Base-by-base conservation (phyloP, 257 asterid genomes). In the Agastache rugosa region DNA sequence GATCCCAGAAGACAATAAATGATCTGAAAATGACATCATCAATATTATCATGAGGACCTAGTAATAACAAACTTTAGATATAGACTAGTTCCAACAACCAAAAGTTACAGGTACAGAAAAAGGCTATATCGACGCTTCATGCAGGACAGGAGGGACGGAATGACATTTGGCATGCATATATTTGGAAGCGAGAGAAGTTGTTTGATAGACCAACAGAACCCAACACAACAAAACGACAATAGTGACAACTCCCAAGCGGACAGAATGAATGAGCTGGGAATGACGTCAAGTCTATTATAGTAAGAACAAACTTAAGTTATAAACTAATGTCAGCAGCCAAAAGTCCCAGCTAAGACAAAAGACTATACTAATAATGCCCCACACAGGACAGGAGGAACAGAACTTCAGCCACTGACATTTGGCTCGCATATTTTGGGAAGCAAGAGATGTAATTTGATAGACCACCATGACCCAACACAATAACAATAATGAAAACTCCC, bases 11-110 rank as follows among this genome's bases (percentile, higher is more conserved):
- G 54, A 42, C 34, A 60, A 75, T 17, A 56, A 68, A 61, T 48
- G 44, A 22, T 60, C 44, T 29, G 60, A 27, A 54, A 16, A 59
- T 66, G 71, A 42, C 44, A 3, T 10, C 71, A 31, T 41, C 63
- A 55, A 55, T 47, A 54, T 58, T 75, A 63, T 23, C 75, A 41
- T 14, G 56, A 22, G 41, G 37, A 61, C 56, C 61, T 15, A 20
- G 67, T 55, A 45, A 74, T 31, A 67, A 64, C 81, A 72, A 75
- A 72, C 45, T 58, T 77, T 58, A 58, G 22, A n/a, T 5, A 12
- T 5, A 15, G 23, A 60, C 67, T 51, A 73, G 35, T 11, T 27
- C 37, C 53, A n/a, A 47, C 65, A 74, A 53, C 51, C 72, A 62
- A 20, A 60, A 4, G 37, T 67, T 53, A 29, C 80, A 34, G 67